A percentile compares a stretch with the other conserved stretches of the same genome.
These are phyloP conservation scores for Eutrema salsugineum DNA, from an alignment of 441 rosid genomes.

Conservation along the genomic window DNA sequence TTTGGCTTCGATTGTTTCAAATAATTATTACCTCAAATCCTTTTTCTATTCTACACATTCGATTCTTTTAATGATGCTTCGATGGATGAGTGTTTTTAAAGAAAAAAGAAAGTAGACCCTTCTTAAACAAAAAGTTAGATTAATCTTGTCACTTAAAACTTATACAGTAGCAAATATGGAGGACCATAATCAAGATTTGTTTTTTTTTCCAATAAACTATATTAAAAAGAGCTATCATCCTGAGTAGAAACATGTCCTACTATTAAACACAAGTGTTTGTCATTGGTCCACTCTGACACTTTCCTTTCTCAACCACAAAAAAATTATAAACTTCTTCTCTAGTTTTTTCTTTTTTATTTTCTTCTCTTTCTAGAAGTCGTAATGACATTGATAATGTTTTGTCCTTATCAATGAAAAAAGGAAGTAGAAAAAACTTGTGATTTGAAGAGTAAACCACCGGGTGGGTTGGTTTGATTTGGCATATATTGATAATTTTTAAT, in stretches of 20 bases:
- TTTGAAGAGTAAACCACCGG: neutral
- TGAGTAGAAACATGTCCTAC: neutral
- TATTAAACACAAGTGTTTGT: neutral
- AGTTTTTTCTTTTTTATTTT: neutral
- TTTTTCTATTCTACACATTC: neutral
- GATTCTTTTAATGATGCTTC: neutral
- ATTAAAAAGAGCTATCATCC: neutral
- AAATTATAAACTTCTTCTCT: neutral
- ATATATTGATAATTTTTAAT: neutral
- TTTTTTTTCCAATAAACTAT: neutral
- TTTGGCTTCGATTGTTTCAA: neutral
- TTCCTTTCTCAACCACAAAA: slow-evolving; percentile 5
- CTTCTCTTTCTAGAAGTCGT: neutral
- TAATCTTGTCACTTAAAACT: neutral
- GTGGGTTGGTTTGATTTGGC: slow-evolving; percentile 8
- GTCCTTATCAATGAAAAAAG: neutral
- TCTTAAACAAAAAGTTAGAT: neutral
- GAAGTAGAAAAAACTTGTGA: neutral
- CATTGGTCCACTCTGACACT: slow-evolving; percentile 13
- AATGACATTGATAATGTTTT: neutral
- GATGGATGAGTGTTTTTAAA: neutral
- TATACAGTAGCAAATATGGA: neutral
- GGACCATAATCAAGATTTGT: neutral
- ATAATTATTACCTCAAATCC: neutral
- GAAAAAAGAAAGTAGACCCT: neutral